phyloP scores from a whole-genome alignment of 2,329 filamentous ascomycete genomes.

The Dothideomycetidae sp. region DNA sequence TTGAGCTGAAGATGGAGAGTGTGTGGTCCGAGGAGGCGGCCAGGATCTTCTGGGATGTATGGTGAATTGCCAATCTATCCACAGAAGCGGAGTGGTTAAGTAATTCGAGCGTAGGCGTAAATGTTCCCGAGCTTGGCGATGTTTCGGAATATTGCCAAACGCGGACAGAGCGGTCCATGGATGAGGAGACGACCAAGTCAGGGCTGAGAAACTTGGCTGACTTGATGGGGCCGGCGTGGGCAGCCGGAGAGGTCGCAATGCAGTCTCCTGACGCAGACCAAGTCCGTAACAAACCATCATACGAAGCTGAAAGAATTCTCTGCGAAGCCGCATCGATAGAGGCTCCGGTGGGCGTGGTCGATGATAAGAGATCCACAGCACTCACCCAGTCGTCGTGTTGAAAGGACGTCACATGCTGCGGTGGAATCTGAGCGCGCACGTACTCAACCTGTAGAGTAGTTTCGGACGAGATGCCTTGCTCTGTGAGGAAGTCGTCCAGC shows the following conservation, averaged over 20 bases:
- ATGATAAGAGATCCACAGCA: constrained; percentile 66
- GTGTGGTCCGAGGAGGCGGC: constrained; percentile 73
- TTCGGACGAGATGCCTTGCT: constrained; percentile 79
- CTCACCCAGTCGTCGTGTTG: constrained; percentile 98
- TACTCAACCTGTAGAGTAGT: constrained; percentile 82
- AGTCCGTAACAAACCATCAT: constrained; percentile 74
- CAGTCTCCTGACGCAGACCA: constrained; percentile 83
- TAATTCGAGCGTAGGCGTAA: constrained; percentile 65
- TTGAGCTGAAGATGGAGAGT: constrained; percentile 79
- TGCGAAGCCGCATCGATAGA: constrained; percentile 20
- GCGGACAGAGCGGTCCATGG: constrained; percentile 71
- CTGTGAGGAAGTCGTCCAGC: constrained; percentile 76
- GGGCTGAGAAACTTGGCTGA: constrained; percentile 70
- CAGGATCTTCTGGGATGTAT: constrained; percentile 60
- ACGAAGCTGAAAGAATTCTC: constrained; percentile 78
- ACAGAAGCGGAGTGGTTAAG: constrained; percentile 68
- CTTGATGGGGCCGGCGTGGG: constrained; percentile 63
- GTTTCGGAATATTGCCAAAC: constrained; percentile 70
- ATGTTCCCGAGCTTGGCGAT: constrained; percentile 35
- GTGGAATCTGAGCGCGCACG: constrained; percentile 79
- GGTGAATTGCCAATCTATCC: constrained; percentile 61
- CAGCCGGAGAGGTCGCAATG: constrained; percentile 59
- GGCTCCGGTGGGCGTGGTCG: constrained; percentile 44
- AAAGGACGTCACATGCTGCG: constrained; percentile 78
- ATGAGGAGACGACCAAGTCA: constrained; percentile 65